Percentiles rank a stretch among this genome's conserved stretches.
These are phyloP conservation scores for Trichosanthes cucumerina DNA, from an alignment of 306 rosid species.

Conservation along the genomic window DNA sequence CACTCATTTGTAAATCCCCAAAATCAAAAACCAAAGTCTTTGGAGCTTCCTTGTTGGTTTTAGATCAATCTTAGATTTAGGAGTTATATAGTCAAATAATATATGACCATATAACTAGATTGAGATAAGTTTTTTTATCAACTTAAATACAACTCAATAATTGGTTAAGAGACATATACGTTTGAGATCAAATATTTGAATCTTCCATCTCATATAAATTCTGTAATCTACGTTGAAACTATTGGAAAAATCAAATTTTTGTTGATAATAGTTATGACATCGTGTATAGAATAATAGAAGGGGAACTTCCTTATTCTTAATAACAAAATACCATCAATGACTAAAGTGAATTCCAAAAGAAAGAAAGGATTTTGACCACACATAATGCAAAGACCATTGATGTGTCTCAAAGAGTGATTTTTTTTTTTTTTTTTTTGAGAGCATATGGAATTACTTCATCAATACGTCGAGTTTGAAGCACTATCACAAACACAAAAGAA, in stretches of 20 bases:
- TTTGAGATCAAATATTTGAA: no score
- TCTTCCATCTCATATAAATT: no score
- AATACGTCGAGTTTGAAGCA: background rate
- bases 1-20: background rate
- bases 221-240: no score
- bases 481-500: background rate
- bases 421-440: background rate
- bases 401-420: background rate
- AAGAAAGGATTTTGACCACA: background rate
- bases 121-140: no score
- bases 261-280: no score
- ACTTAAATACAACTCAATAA: no score
- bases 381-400: background rate
- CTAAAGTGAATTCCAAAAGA: background rate
- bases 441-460: constrained; percentile 3
- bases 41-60: background rate
- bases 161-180: no score
- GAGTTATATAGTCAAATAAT: no score
- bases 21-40: background rate
- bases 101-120: no score
- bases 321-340: background rate
- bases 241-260: no score
- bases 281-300: no score
- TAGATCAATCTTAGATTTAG: no score
- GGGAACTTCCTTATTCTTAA: background rate